Evolutionary conservation across 2,329 filamentous ascomycete species (phyloP), one percentile per base, ranked within the genome.

Genomic region (Stemphylium lycopersici): DNA sequence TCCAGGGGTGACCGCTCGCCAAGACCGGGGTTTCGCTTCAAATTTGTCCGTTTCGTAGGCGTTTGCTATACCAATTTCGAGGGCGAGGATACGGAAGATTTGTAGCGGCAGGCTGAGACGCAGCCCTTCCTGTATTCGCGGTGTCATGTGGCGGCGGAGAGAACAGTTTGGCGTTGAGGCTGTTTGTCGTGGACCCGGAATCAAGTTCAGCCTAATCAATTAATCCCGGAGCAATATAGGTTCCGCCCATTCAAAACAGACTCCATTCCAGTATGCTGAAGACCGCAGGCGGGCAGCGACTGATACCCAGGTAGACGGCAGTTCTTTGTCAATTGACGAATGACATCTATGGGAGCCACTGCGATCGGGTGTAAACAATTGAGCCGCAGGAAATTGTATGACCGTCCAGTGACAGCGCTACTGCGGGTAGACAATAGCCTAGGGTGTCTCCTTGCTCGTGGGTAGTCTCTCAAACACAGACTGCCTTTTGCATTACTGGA

Each of bases 121-220:
- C 18, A 18, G 12, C 15, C 3, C 5, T 3, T 33, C 29, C 12
- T 24, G 31, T 33, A n/a, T 34, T 42, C 24, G 36, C 18, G 20
- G 12, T 15, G 10, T 11, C 32, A n/a, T 26, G 26, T 12, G 5
- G 24, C 24, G 20, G 20, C 34, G 18, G 15, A 22, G 3, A 43
- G 13, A 24, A 20, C 16, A 33, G 13, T 24, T 29, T 36, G 33
- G n/a, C 24, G 24, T 34, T 41, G 15, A 37, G 39, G 32, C 56
- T 33, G 40, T 55, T 24, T 48, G 52, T 38, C 40, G 49, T 29
- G 24, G 46, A 42, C 52, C 37, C 52, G 52, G 47, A 32, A 44
- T 48, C 52, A 48, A 65, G 60, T 70, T 70, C 62, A 69, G 68
- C 57, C 65, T 69, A 70, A 70, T 70, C 53, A 59, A 57, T 46